phyloP scores from a whole-genome alignment of 148 eudicot genomes.

The Silene latifolia region DNA sequence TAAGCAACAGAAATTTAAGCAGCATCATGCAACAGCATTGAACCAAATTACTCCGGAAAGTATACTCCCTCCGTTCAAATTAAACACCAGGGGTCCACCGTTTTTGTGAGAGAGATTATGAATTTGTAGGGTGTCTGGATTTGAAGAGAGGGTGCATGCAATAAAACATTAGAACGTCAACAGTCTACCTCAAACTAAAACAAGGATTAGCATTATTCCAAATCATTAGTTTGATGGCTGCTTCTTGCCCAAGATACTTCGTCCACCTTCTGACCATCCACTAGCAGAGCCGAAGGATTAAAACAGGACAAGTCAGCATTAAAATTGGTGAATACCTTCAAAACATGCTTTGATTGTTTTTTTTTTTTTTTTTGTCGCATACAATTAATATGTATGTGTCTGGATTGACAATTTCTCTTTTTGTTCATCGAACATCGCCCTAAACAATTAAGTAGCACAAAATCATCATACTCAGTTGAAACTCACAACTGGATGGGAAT shows the following conservation, averaged over 20 bases:
- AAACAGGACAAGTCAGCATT: conserved; percentile 4
- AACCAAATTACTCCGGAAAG: neutral
- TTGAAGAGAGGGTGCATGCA: no score
- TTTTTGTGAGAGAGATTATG: no score
- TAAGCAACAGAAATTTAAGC: neutral
- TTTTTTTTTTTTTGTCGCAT: no score
- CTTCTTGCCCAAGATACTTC: conserved; percentile 66
- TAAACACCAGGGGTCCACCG: no score
- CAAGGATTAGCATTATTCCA: conserved; percentile 87
- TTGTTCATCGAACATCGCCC: neutral
- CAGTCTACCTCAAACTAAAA: conserved; percentile 70
- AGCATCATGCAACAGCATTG: neutral
- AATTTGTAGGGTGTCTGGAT: no score
- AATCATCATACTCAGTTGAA: conserved; percentile 9
- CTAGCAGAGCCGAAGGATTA: conserved; percentile 28
- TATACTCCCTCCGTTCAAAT: no score
- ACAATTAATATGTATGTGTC: neutral
- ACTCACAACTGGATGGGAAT: conserved; percentile 99
- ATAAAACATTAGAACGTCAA: neutral
- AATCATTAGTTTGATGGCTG: conserved; percentile 74
- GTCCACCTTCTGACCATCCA: conserved; percentile 99
- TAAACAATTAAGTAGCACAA: neutral
- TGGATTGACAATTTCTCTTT: neutral
- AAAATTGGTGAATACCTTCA: neutral
- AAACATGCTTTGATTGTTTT: neutral